A percentile compares a stretch with the other conserved stretches of the same genome.
Evolutionary conservation across 192 early-diverging fungal species (phyloP).

Genomic region (Rhizoclosmatium sp.): DNA sequence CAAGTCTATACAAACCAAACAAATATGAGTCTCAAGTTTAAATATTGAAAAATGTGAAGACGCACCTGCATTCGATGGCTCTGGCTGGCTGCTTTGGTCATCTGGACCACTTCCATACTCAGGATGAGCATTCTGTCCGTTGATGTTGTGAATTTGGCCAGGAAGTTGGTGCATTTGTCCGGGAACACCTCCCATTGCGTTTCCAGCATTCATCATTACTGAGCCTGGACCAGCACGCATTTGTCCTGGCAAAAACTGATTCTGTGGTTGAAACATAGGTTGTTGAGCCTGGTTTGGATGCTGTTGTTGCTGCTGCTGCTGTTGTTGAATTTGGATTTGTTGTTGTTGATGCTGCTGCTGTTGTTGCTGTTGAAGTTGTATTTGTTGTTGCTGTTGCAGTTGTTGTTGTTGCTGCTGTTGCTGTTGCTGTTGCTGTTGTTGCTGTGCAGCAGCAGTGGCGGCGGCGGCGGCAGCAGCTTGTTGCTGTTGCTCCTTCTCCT

Average conservation of each 20-base stretch:
- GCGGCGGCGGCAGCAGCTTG: constrained; percentile 4
- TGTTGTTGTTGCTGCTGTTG: constrained; percentile 1
- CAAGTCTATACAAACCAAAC: not conserved
- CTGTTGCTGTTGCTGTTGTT: not conserved
- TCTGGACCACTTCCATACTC: too few species aligned
- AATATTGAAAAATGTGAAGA: too few species aligned
- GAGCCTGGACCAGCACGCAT: too few species aligned
- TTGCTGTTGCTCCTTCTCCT: constrained; percentile 4
- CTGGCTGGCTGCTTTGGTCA: too few species aligned
- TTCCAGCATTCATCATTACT: too few species aligned
- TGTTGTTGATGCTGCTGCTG: not conserved
- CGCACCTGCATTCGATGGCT: too few species aligned
- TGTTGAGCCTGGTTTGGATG: not conserved
- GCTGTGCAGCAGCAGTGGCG: not conserved
- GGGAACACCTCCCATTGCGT: too few species aligned
- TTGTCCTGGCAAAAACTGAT: not conserved
- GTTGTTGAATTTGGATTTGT: constrained; percentile 6
- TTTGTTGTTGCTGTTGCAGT: not conserved
- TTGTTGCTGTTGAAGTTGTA: constrained; percentile 3
- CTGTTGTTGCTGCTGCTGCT: not conserved
- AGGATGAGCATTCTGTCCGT: too few species aligned
- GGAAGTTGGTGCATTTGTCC: too few species aligned
- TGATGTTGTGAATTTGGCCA: too few species aligned
- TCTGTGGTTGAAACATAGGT: not conserved
- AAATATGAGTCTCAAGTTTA: not conserved